A percentile compares a stretch with the other conserved stretches of the same genome.
These are phyloP conservation scores for Myxozyma vanderwaltii DNA, from an alignment of 805 yeast genomes.

Conservation along the genomic window DNA sequence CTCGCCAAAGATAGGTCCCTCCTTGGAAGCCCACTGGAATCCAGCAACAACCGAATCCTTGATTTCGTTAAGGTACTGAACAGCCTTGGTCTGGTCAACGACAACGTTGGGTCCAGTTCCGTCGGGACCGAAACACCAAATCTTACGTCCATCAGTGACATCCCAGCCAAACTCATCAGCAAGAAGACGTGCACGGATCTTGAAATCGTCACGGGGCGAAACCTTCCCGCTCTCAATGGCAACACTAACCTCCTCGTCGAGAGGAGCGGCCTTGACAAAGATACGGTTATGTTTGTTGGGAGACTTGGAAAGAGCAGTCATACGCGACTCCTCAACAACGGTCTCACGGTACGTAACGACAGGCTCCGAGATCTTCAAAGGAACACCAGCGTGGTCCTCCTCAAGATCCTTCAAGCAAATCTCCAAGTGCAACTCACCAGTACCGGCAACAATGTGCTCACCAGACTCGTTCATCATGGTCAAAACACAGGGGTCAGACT, in stretches of 20 bases:
- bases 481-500: constrained; percentile 99
- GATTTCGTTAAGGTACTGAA: constrained; percentile 97
- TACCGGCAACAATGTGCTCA: constrained; percentile 99
- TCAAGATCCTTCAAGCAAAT: constrained; percentile 94
- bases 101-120: constrained; percentile 98
- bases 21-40: constrained; percentile 99
- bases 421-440: constrained; percentile 99
- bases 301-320: constrained; percentile 96
- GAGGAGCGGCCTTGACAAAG: constrained; percentile 95
- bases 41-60: constrained; percentile 99
- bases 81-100: constrained; percentile 99
- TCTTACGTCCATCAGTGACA: constrained; percentile 99
- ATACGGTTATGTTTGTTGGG: constrained; percentile 99
- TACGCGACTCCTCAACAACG: constrained; percentile 88
- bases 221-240: constrained; percentile 94
- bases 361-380: constrained; percentile 96
- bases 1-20: constrained; percentile 99
- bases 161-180: constrained; percentile 99
- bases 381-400: constrained; percentile 99
- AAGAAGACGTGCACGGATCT: constrained; percentile 97
- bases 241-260: constrained; percentile 85
- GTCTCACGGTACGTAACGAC: constrained; percentile 99
- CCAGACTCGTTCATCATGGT: constrained; percentile 87
- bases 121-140: constrained; percentile 99
- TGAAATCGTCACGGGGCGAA: constrained; percentile 95